Conservation (phyloP, 352 stramenopile species). For the Globisporangium paroecandrum region DNA sequence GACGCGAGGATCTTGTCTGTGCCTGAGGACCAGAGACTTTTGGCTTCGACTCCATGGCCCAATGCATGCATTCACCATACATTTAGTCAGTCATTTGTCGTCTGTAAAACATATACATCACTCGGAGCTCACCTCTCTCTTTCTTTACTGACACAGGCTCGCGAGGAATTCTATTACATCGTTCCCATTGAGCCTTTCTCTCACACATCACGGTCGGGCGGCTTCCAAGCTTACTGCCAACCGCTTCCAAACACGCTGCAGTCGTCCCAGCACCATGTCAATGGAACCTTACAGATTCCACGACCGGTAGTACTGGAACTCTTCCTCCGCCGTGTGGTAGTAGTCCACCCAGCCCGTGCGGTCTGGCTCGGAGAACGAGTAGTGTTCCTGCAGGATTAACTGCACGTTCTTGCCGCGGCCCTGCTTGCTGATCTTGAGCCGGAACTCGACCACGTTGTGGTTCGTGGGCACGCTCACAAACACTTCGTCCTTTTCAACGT, state of each 20-base stretch:
- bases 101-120: background rate
- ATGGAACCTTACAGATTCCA: constrained; percentile 43
- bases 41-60: too few relatives aligned
- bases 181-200: background rate
- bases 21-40: too few relatives aligned
- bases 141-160: background rate
- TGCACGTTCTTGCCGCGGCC: constrained; percentile 52
- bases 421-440: constrained; percentile 44
- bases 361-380: constrained; percentile 63
- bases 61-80: background rate
- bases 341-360: constrained; percentile 61
- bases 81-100: background rate
- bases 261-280: background rate
- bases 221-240: background rate
- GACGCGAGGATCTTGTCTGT: background rate
- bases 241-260: background rate
- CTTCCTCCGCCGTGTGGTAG: constrained; percentile 68
- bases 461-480: constrained; percentile 65
- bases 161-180: background rate
- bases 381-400: constrained; percentile 67
- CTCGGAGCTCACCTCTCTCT: background rate
- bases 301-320: constrained; percentile 74
- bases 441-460: constrained; percentile 72
- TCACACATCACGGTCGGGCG: background rate
- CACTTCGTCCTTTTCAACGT: constrained; percentile 61